Base-by-base conservation (phyloP, 139 green algal species). In the Coelastrella sp. region DNA sequence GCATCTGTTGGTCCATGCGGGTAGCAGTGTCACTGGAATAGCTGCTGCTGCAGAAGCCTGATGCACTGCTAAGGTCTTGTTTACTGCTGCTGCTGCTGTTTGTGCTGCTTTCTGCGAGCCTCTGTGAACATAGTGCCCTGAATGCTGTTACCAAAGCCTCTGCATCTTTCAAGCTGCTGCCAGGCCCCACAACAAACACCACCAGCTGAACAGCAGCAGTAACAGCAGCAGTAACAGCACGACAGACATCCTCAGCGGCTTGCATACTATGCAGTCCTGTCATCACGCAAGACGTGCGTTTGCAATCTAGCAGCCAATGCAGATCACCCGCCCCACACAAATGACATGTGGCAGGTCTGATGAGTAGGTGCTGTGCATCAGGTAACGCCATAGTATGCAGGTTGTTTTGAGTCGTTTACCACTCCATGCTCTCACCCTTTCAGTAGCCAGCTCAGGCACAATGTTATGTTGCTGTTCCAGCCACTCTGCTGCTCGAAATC, bases 391-490 rank as follows among this genome's bases (percentile, higher is more conserved):
- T 15, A 71, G 7, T 53, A 8, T 11, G 45, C 63, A 72, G 5
- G 27, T 40, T 30, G 11, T n/a, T n/a, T n/a, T n/a, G n/a, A n/a
- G n/a, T n/a, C n/a, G n/a, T n/a, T n/a, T n/a, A n/a, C n/a, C n/a
- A n/a, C n/a, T n/a, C n/a, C 68, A 77, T 8, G 59, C 2, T 21
- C 79, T 3, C 30, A 91, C 88, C 74, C 88, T 79, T 30, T 78
- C 62, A 6, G 90, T 95, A 0, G 94, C 85, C 25, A 99, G 90
- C 93, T 99, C 96, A 2, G 91, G 72, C 60, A 98, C 90, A 6
- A 98, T 86, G 37, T 89, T 85, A 80, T 90, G 51, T 37, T 90
- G 21, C 34, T 85, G 19, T 82, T 96, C 89, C 85, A 98, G 71
- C 69, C 72, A 69, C 67, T 78, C 74, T 15, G 83, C 83, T 21